Evolutionary conservation across 805 yeast genomes (phyloP), one percentile per base, ranked within the genome.

Genomic region (Starmera quercuum): DNA sequence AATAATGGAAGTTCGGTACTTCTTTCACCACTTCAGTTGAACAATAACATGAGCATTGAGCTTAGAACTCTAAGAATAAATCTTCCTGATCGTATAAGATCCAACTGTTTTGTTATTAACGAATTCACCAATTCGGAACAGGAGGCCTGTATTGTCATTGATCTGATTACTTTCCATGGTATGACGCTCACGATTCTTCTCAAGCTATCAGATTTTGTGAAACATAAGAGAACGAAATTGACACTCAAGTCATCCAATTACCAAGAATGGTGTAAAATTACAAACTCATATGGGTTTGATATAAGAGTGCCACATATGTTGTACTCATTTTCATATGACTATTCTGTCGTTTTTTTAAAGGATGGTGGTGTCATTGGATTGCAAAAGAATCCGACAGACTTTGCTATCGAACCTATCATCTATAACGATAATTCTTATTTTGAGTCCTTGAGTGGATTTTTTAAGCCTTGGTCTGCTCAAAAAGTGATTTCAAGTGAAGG

Each of bases 361-460:
- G 95, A 88, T 57, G 96, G 97, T 18, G 85, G 88, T 2, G 53
- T 87, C 27, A 57, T 85, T 32, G 78, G 76, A 29, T 61, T 82
- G 37, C 47, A 48, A 20, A 55, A 51, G 40, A 37, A 32, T 24
- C 39, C 14, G 34, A 25, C 26, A n/a, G 40, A 41, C 17, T 40
- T 37, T 6, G 40, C 46, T 13, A 53, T 61, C 27, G 72, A 59
- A 36, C 73, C 71, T 8, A 54, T 52, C 29, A 56, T 75, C 20
- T 82, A 81, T 53, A 70, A 66, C 37, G 87, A 79, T 59, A 45
- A 66, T 46, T 55, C 75, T 10, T 74, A 65, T 43, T 47, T 62
- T 25, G 64, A 54, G 41, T 55, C 54, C 43, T 42, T 56, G 27
- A 57, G 61, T 4, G 53, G 44, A 20, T 38, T 62, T 24, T 40